Evolutionary conservation across 75 land plant genomes (phyloP).

Genomic region (Cunninghamia lanceolata): DNA sequence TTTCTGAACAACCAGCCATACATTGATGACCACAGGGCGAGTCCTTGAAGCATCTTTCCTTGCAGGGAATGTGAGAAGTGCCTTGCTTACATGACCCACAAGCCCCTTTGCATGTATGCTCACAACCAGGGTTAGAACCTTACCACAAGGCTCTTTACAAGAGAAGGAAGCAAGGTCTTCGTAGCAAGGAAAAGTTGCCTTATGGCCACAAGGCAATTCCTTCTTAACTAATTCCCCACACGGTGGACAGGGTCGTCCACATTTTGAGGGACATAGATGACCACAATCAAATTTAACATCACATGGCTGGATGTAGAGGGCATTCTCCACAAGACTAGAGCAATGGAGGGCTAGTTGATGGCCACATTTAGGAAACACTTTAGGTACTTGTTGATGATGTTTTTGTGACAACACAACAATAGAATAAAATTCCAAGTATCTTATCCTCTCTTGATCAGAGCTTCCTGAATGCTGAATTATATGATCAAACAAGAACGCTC

Average conservation of each 20-base stretch:
- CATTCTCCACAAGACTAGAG: too few relatives aligned
- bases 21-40: constrained; percentile 22
- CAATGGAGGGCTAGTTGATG: too few relatives aligned
- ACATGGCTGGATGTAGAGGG: too few relatives aligned
- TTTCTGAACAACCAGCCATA: constrained; percentile 5
- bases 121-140: constrained; percentile 8
- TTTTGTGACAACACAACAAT: too few relatives aligned
- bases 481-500: too few relatives aligned
- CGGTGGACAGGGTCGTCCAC: too few relatives aligned
- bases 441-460: too few relatives aligned
- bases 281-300: too few relatives aligned
- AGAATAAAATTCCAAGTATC: too few relatives aligned
- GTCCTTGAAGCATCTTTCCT: constrained; percentile 1
- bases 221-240: constrained; percentile 10
- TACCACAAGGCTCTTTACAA: constrained; percentile 16
- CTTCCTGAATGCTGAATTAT: too few relatives aligned
- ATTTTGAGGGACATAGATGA: background rate
- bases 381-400: too few relatives aligned
- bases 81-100: constrained; percentile 22
- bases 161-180: background rate
- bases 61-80: constrained; percentile 15
- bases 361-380: background rate
- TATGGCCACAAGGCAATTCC: constrained; percentile 15
- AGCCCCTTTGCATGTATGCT: constrained; percentile 15
- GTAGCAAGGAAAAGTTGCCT: background rate